Evolutionary conservation across 2,329 filamentous ascomycete genomes (phyloP), one percentile per base, ranked within the genome.

Genomic region (Calonectria ilicicola): DNA sequence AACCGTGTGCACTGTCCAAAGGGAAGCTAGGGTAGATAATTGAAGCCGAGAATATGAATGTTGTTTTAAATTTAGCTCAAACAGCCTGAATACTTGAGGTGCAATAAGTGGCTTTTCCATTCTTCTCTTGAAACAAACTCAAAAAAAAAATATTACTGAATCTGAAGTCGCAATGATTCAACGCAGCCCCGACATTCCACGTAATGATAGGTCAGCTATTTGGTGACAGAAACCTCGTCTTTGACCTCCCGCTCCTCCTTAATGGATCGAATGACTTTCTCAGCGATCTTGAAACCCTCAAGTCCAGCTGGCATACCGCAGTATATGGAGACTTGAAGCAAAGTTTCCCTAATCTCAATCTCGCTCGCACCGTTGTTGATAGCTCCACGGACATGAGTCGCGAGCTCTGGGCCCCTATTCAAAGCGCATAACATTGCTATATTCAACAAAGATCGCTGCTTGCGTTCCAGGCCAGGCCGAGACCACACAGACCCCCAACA

Each of bases 401-500:
- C 90, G 56, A 93, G 83, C 77, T 93, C 91, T 0, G 88, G 86
- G 32, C 85, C 85, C 14, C 89, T 86, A 74, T 92, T 92, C 76
- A 92, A 83, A 2, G 90, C 90, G 80, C 89, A 90, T 63, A 93
- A 84, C 88, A 93, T 92, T 53, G 88, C 91, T 60, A 93, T 89
- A 80, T 92, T 75, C 21, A 75, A 29, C n/a, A 76, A 19, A 68
- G 86, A 89, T 51, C 91, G 87, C 68, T 90, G 88, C 80, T 92
- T 90, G 65, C 89, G 86, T n/a, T 88, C 87, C 9, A 93, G 86
- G 0, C 91, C 91, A 0, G 91, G 90, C 2, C 91, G 87, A 3
- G 89, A 88, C 91, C 91, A 93, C 21, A 89, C 86, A 72, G 86
- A 86, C 9, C 90, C 91, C 91, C 91, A 93, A 82, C 89, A 89